Conservation (phyloP, 495 filamentous ascomycete genomes). For the Podospora appendiculata region DNA sequence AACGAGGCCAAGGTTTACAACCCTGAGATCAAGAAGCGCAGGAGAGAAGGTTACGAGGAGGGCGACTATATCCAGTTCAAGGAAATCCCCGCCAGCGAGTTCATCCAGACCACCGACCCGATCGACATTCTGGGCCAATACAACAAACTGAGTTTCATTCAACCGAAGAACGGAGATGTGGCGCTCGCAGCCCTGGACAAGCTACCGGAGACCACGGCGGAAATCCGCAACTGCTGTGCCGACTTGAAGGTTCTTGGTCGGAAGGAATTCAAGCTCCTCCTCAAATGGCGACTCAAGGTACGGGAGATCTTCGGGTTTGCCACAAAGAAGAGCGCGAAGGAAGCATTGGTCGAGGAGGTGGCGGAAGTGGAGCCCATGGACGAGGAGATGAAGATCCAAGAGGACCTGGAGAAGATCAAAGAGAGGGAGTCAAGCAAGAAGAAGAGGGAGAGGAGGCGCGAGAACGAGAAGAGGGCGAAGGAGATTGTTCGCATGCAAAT, state of each 20-base stretch:
- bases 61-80: constrained; percentile 84
- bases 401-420: constrained; percentile 71
- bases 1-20: constrained; percentile 98
- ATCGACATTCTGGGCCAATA: constrained; percentile 89
- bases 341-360: constrained; percentile 55
- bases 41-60: constrained; percentile 95
- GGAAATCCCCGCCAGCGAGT: constrained; percentile 78
- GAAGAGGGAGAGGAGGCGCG: constrained; percentile 71
- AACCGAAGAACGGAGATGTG: constrained; percentile 70
- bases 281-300: constrained; percentile 86
- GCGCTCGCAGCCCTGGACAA: constrained; percentile 79
- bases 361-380: constrained; percentile 83
- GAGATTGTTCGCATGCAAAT: constrained; percentile 92
- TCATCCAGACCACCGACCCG: constrained; percentile 89
- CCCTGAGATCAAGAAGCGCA: constrained; percentile 92
- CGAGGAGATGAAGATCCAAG: constrained; percentile 83
- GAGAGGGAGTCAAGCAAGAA: constrained; percentile 66
- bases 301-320: constrained; percentile 86
- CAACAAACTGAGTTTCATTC: constrained; percentile 76
- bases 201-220: constrained; percentile 86
- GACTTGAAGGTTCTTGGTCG: constrained; percentile 88
- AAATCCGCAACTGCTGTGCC: constrained; percentile 75
- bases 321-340: constrained; percentile 54
- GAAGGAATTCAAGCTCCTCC: constrained; percentile 88
- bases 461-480: constrained; percentile 84